Evolutionary conservation across 2,329 filamentous ascomycete species (phyloP).

Genomic region (Leptosphaerulina australis): DNA sequence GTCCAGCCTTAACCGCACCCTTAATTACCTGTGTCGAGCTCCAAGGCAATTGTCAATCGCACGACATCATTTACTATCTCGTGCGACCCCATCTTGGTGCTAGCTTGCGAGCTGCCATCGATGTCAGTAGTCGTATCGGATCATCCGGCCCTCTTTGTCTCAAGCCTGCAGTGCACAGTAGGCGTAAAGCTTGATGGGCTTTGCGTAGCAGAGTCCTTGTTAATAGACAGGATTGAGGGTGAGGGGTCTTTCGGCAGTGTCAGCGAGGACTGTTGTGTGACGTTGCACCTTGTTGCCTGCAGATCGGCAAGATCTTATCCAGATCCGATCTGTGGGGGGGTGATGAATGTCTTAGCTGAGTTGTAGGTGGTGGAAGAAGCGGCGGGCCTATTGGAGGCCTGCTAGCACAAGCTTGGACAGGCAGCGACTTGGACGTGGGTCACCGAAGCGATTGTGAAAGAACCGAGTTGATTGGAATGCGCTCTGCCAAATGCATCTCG

Average conservation of each 20-base stretch:
- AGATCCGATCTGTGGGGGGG: conserved; percentile 19
- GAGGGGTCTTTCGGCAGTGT: conserved; percentile 26
- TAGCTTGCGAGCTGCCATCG: conserved; percentile 1
- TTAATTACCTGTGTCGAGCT: background rate
- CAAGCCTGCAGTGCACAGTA: conserved; percentile 18
- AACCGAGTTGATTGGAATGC: conserved; percentile 12
- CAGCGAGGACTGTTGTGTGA: conserved; percentile 23
- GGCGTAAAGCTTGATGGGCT: conserved; percentile 3
- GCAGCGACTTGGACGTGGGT: background rate
- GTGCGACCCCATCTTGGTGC: conserved; percentile 2
- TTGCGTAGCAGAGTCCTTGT: conserved; percentile 11
- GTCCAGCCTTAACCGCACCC: conserved; percentile 6
- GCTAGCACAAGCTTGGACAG: background rate
- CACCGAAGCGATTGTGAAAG: background rate
- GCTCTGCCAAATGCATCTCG: conserved; percentile 2
- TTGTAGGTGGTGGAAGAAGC: conserved; percentile 1
- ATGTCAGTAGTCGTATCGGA: conserved; percentile 5
- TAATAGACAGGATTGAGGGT: conserved; percentile 9
- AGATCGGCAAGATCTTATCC: conserved; percentile 25
- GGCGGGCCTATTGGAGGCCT: conserved; percentile 5
- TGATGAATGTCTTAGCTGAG: conserved; percentile 22
- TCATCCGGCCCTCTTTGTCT: conserved; percentile 15
- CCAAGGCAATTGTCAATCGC: background rate
- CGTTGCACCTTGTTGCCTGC: conserved; percentile 28
- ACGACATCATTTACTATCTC: conserved; percentile 1